These are phyloP conservation scores for Neurospora sp. DNA, from an alignment of 495 filamentous ascomycete genomes.

Conservation along the genomic window DNA sequence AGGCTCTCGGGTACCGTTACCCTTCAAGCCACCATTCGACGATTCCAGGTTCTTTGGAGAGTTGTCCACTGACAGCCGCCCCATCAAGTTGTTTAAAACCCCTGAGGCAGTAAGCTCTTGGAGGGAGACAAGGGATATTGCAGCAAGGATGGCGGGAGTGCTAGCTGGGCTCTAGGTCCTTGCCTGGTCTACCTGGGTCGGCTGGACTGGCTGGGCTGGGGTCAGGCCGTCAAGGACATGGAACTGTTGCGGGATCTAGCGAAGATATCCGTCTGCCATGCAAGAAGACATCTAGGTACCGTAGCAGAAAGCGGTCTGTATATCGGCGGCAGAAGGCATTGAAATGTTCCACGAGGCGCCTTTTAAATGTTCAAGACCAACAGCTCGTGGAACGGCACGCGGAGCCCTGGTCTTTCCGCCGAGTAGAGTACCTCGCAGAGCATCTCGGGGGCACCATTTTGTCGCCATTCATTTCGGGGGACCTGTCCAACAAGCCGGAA, in stretches of 20 bases:
- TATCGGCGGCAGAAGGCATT: neutral
- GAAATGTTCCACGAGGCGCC: neutral
- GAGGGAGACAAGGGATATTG: slow-evolving; percentile 11
- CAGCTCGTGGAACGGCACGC: neutral
- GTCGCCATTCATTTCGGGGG: neutral
- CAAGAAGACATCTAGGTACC: neutral
- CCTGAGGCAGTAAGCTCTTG: slow-evolving; percentile 6
- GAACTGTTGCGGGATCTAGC: neutral
- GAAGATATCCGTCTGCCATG: neutral
- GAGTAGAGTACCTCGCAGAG: neutral
- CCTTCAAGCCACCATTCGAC: neutral
- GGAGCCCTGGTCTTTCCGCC: neutral
- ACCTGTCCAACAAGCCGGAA: neutral
- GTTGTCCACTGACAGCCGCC: neutral
- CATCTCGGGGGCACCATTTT: neutral
- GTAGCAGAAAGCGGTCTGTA: neutral
- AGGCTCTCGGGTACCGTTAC: slow-evolving; percentile 11
- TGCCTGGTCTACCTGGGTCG: slow-evolving; percentile 3
- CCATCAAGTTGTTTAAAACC: neutral
- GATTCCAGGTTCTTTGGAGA: neutral
- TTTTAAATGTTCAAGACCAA: neutral
- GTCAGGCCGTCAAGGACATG: neutral
- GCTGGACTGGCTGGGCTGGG: neutral
- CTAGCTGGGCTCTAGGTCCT: slow-evolving; percentile 1
- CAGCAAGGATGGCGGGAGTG: slow-evolving; percentile 15